These are phyloP conservation scores for Selenicereus undatus DNA, from an alignment of 148 eudicot genomes.

Conservation along the genomic window DNA sequence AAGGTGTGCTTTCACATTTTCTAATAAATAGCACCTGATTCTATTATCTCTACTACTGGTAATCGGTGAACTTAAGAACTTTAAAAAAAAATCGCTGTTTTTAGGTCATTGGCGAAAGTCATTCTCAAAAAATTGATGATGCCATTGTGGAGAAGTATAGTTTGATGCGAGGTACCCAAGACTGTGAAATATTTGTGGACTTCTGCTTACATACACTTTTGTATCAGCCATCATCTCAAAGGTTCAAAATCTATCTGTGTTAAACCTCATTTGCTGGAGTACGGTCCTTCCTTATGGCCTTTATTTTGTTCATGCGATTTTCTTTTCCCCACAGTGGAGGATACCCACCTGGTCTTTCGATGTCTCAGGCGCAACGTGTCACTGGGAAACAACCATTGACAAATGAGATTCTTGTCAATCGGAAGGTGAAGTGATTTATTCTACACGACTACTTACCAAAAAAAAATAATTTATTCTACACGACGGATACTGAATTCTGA, in stretches of 20 bases:
- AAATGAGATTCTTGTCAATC: constrained; percentile 45
- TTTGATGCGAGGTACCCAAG: constrained; percentile 45
- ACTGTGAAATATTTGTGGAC: constrained; percentile 70
- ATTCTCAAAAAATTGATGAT: constrained; percentile 53
- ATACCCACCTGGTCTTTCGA: constrained; percentile 78
- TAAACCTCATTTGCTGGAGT: neutral
- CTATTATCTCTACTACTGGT: neutral
- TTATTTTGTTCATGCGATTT: constrained; percentile 11
- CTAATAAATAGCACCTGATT: neutral
- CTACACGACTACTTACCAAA: too few relatives aligned
- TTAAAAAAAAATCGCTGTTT: constrained; percentile 21
- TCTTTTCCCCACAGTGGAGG: constrained; percentile 50
- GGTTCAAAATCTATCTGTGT: constrained; percentile 40
- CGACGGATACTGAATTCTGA: constrained; percentile 9
- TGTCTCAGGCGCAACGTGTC: constrained; percentile 66
- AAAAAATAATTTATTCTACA: neutral
- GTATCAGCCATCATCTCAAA: constrained; percentile 67
- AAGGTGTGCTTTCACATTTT: constrained; percentile 44
- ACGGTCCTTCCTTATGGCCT: neutral
- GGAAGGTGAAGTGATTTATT: constrained; percentile 55
- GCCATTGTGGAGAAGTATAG: constrained; percentile 56
- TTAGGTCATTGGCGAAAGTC: constrained; percentile 86
- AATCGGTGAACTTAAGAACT: neutral
- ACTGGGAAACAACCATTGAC: constrained; percentile 61
- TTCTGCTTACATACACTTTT: constrained; percentile 75